Evolutionary conservation across 2,329 filamentous ascomycete genomes (phyloP).

Genomic region (Taxawa tesnikishii): DNA sequence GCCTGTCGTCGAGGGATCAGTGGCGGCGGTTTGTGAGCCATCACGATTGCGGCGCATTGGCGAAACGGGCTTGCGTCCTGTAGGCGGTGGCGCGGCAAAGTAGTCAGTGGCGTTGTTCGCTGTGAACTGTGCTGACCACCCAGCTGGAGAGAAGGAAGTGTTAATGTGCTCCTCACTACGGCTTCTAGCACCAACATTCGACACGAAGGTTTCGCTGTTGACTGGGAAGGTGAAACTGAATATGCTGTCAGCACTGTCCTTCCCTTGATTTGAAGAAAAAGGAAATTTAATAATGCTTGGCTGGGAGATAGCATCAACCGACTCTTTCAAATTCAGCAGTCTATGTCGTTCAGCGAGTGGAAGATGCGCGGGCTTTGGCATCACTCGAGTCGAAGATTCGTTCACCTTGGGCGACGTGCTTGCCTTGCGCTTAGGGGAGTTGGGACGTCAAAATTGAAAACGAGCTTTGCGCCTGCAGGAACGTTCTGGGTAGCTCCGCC

Average conservation of each 20-base stretch:
- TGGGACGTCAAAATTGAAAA: no score
- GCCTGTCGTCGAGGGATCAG: slow-evolving; percentile 2
- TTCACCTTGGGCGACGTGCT: no score
- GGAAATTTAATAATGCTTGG: no score
- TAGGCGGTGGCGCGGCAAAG: slow-evolving; percentile 22
- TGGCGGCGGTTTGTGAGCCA: slow-evolving; percentile 1
- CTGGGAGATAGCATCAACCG: no score
- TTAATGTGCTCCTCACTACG: slow-evolving; percentile 37
- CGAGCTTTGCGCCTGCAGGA: neutral
- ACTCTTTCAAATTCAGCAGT: no score
- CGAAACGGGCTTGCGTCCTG: slow-evolving; percentile 12
- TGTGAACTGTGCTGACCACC: slow-evolving; percentile 33
- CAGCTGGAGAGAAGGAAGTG: slow-evolving; percentile 33
- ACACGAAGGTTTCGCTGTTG: slow-evolving; percentile 10
- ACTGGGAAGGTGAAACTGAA: slow-evolving; percentile 19
- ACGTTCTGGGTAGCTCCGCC: neutral
- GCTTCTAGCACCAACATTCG: slow-evolving; percentile 26
- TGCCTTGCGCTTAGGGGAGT: no score
- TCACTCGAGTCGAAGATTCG: no score
- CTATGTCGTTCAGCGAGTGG: no score
- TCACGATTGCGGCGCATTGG: slow-evolving; percentile 5
- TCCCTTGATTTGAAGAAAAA: no score
- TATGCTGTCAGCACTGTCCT: no score
- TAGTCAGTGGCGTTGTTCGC: slow-evolving; percentile 25
- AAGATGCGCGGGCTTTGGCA: no score